Evolutionary conservation across 1,139 yeast genomes (phyloP).

Genomic region (Debaryomyces fabryi): DNA sequence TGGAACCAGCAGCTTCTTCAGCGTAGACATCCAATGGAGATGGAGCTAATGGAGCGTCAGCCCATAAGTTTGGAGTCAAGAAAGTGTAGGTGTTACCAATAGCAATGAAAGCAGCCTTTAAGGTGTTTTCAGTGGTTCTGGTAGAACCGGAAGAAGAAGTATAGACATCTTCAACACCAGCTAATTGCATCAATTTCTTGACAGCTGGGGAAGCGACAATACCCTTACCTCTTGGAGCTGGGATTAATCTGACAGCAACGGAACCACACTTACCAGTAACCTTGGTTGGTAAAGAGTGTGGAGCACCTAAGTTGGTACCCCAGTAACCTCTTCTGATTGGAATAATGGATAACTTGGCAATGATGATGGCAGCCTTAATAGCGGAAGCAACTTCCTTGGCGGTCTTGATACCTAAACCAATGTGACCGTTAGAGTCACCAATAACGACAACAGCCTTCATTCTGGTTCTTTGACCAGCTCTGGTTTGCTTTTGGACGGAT

Average conservation of each 20-base stretch:
- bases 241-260: conserved; percentile 96
- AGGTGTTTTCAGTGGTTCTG: conserved; percentile 99
- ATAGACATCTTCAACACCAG: conserved; percentile 99
- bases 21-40: conserved; percentile 95
- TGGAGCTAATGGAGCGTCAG: conserved; percentile 76
- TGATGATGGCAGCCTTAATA: conserved; percentile 98
- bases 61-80: conserved; percentile 99
- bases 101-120: conserved; percentile 99
- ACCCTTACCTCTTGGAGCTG: conserved; percentile 99
- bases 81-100: conserved; percentile 99
- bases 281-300: conserved; percentile 98
- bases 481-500: conserved; percentile 99
- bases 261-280: conserved; percentile 99
- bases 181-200: conserved; percentile 97
- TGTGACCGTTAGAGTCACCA: conserved; percentile 99
- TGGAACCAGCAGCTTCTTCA: conserved; percentile 76
- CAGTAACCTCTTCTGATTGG: conserved; percentile 99
- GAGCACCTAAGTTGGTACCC: conserved; percentile 99
- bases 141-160: conserved; percentile 99
- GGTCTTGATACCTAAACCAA: conserved; percentile 99
- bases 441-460: conserved; percentile 99
- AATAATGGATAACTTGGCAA: conserved; percentile 97
- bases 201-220: conserved; percentile 99
- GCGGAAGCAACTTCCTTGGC: conserved; percentile 99
- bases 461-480: conserved; percentile 99